Base-by-base conservation (phyloP, 2,329 filamentous ascomycete genomes). In the Davidsoniella virescens region DNA sequence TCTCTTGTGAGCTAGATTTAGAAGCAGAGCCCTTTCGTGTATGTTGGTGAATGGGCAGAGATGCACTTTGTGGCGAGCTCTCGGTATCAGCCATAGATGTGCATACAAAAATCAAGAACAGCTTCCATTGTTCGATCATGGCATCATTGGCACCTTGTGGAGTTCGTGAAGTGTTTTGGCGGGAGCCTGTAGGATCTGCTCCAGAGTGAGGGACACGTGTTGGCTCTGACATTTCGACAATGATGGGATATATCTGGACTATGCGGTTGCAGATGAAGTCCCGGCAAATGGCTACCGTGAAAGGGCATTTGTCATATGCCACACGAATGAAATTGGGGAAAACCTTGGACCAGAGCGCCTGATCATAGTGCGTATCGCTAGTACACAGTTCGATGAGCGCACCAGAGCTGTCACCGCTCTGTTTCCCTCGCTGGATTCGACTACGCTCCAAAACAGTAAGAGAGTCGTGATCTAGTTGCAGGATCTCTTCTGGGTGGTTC, bases 61-160 rank as follows among this genome's bases (percentile, higher is more conserved):
- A 49, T 16, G 52, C 50, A 26, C 80, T 70, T 50, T 79, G 76
- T 3, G 64, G 56, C 1, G 61, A 55, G 51, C 70, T 78, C 8
- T 87, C 87, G 8, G 86, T 76, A 56, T 92, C 92, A 37, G 85
- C 88, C 51, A 98, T 71, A 0, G 92, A 96, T 8, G 90, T 94
- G 65, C 93, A 98, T 8, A 90, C 92, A 67, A 98, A 95, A 50
- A 95, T 88, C 23, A 98, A 72, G 62, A 96, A 96, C 2, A 96
- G 70, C 64, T 95, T 96, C 90, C 90, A 98, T 62, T 98, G 92
- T 64, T 96, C 93, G 52, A 98, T 79, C 52, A 95, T 72, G 18
- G 94, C 79, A 58, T 94, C 87, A 0, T 88, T 84, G 16, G 87
- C 83, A 1, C 82, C 81, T 2, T 78, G 82, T 52, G 75, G 79